These are phyloP conservation scores for Colletotrichum abscissum DNA, from an alignment of 2,329 filamentous ascomycete genomes.

Conservation along the genomic window DNA sequence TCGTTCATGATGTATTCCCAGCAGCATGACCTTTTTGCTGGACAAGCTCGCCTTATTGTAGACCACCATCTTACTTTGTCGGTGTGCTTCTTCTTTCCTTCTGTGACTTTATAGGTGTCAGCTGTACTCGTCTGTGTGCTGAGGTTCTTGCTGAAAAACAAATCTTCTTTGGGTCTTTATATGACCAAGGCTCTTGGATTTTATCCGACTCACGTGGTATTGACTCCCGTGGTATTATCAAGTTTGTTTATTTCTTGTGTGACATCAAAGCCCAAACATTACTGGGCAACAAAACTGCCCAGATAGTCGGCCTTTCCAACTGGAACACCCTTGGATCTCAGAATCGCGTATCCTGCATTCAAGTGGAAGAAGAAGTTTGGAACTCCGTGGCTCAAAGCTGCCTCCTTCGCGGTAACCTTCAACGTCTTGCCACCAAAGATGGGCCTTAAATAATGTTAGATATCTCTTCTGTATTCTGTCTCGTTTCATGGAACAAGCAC, in stretches of 20 bases:
- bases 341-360: conserved; percentile 65
- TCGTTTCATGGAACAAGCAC: background rate
- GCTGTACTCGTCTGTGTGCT: too few relatives aligned
- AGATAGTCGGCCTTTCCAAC: conserved; percentile 69
- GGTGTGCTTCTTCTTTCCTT: background rate
- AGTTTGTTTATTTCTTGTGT: background rate
- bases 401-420: conserved; percentile 44
- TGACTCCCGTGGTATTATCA: background rate
- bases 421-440: conserved; percentile 24
- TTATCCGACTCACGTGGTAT: background rate
- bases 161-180: too few relatives aligned
- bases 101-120: too few relatives aligned
- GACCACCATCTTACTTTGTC: background rate
- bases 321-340: conserved; percentile 66
- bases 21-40: background rate
- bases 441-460: conserved; percentile 10
- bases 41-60: too few relatives aligned
- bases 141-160: too few relatives aligned
- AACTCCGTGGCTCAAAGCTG: conserved; percentile 56
- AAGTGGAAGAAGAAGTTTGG: conserved; percentile 73
- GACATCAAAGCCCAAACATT: background rate
- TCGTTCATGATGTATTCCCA: background rate
- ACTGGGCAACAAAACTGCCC: conserved; percentile 16
- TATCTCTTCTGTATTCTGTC: too few relatives aligned
- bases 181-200: background rate